phyloP scores from a whole-genome alignment of 2,329 filamentous ascomycete genomes.

The Cercospora brassicicola region DNA sequence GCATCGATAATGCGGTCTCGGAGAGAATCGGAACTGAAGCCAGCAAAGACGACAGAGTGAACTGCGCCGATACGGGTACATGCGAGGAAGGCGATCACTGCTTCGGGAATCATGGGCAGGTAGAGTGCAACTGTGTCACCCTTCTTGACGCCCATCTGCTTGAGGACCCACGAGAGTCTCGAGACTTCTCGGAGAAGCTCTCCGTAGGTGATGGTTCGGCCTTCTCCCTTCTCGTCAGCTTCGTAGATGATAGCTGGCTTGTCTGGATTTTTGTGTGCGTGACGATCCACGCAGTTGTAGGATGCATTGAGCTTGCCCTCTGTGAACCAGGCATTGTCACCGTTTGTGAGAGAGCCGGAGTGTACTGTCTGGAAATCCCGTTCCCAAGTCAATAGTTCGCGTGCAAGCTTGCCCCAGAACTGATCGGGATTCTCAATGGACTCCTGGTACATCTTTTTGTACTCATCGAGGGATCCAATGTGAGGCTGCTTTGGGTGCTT shows the following conservation, averaged over 20 bases:
- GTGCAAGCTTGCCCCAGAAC: constrained; percentile 86
- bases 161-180: constrained; percentile 80
- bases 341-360: constrained; percentile 71
- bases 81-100: constrained; percentile 84
- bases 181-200: constrained; percentile 93
- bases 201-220: constrained; percentile 86
- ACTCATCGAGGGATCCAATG: constrained; percentile 60
- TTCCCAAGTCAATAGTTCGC: constrained; percentile 87
- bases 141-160: constrained; percentile 94
- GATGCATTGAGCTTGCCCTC: constrained; percentile 93
- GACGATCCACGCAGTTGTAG: constrained; percentile 95
- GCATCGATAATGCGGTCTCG: constrained; percentile 93
- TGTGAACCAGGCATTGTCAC: constrained; percentile 91
- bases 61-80: constrained; percentile 90
- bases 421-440: constrained; percentile 85
- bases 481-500: constrained; percentile 64
- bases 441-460: constrained; percentile 68
- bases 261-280: constrained; percentile 91
- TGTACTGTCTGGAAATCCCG: constrained; percentile 88
- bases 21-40: constrained; percentile 94
- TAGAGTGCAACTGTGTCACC: constrained; percentile 97
- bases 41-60: constrained; percentile 96
- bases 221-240: constrained; percentile 84
- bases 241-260: constrained; percentile 98
- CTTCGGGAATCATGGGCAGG: constrained; percentile 98